Base-by-base conservation (phyloP, 2,329 filamentous ascomycete species). In the Aspergillus flavus region DNA sequence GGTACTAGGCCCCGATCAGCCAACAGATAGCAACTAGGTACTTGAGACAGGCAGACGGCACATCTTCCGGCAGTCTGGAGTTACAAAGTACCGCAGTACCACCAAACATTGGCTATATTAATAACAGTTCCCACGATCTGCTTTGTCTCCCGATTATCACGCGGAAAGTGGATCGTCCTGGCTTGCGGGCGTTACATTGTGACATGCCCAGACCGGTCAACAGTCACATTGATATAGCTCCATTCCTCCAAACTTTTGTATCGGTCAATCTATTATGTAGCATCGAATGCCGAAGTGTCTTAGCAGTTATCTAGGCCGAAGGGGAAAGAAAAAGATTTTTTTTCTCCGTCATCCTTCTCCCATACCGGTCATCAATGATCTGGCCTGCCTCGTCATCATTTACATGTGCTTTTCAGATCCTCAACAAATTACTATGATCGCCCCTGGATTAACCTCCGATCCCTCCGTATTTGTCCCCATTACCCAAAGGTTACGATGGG, bases 351-450 rank as follows among this genome's bases (percentile, higher is more conserved):
- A 21, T 28, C 30, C 30, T 54, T 52, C n/a, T 32, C 41, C 32
- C 30, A 23, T 50, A 19, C 26, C 3, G 14, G n/a, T 16, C 39
- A 32, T 41, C 34, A 58, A 52, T 52, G 9, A 52, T 21, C 48
- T 52, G 16, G 28, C 28, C 48, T 52, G 46, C 46, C 46, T 50
- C 46, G 46, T 50, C 46, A 50, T 50, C 46, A 50, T 61, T 65
- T 63, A 67, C 57, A 65, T 67, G 26, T 39, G 26, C 52, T 39
- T 14, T 26, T 12, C n/a, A 23, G n/a, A 55, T 19, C 32, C 52
- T 55, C 48, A 32, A 32, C 28, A 55, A 26, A 55, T 55, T 26
- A 48, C n/a, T 39, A 41, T n/a, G 39, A 41, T 41, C 39, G 39
- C 12, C 26, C 12, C 30, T 55, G 34, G 32, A 55, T 36, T 26